Conservation (phyloP, 176 grass and related monocot species). For the Oryza australiensis region DNA sequence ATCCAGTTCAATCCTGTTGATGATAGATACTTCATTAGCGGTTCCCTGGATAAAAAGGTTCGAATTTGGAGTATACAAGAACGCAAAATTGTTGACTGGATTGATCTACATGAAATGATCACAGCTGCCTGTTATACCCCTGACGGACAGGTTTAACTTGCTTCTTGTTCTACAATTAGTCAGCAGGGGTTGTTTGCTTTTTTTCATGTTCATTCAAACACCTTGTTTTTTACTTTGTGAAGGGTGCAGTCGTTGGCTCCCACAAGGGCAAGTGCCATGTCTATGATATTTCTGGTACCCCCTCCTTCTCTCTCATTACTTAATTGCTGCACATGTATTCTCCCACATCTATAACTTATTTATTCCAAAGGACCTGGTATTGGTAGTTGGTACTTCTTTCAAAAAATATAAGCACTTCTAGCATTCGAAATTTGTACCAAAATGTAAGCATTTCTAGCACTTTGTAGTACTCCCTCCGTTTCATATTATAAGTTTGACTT, state of each 20-base stretch:
- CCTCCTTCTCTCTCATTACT: constrained; percentile 3
- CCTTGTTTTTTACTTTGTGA: constrained; percentile 44
- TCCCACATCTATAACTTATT: background rate
- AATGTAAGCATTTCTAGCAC: no score
- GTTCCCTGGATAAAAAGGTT: constrained; percentile 92
- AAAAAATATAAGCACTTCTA: no score
- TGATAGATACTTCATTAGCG: constrained; percentile 99
- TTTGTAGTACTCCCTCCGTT: no score
- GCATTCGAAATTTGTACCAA: no score
- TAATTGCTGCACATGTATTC: constrained; percentile 1
- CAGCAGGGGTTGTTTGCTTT: constrained; percentile 4
- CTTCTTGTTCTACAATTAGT: constrained; percentile 31
- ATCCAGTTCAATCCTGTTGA: constrained; percentile 99
- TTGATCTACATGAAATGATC: constrained; percentile 97
- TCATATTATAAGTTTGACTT: no score
- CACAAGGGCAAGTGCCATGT: constrained; percentile 85
- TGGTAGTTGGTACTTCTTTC: background rate
- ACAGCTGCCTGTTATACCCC: constrained; percentile 95
- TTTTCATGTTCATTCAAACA: constrained; percentile 30
- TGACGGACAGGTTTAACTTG: constrained; percentile 82
- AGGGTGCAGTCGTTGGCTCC: constrained; percentile 88
- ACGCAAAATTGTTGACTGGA: constrained; percentile 94
- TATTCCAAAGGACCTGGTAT: background rate
- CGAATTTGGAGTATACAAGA: constrained; percentile 97
- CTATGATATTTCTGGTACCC: constrained; percentile 89